These are phyloP conservation scores for Metrosideros polymorpha DNA, from an alignment of 441 rosid genomes.

Conservation along the genomic window DNA sequence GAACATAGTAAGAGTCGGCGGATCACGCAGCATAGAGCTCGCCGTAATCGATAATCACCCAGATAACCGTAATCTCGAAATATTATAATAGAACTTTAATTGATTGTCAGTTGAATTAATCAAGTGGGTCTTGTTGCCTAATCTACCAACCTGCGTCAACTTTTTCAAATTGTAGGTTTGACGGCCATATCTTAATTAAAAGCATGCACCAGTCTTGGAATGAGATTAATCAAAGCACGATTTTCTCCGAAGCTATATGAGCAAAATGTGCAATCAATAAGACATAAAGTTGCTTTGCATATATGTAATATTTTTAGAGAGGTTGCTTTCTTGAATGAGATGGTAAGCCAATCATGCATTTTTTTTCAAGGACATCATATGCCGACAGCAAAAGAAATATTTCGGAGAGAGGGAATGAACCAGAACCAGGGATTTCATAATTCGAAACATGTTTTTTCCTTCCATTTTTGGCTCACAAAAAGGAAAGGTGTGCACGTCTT, in stretches of 20 bases:
- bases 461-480: neutral
- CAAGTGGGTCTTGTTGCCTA: neutral
- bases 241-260: neutral
- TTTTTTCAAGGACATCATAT: neutral
- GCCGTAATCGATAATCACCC: neutral
- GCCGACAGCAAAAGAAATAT: neutral
- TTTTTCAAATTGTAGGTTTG: neutral
- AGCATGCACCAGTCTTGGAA: neutral
- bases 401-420: neutral
- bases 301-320: neutral
- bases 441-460: neutral
- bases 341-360: neutral
- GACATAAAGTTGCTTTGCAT: neutral
- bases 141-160: neutral
- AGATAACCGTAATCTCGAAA: neutral
- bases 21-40: neutral
- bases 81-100: neutral
- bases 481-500: neutral
- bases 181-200: neutral
- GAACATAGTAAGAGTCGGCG: neutral
- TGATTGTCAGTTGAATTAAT: neutral
- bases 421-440: neutral
- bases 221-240: neutral
- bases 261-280: neutral
- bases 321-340: neutral